Evolutionary conservation across 2,329 filamentous ascomycete species (phyloP), one percentile per base, ranked within the genome.

Genomic region (Cladophialophora yegresii): DNA sequence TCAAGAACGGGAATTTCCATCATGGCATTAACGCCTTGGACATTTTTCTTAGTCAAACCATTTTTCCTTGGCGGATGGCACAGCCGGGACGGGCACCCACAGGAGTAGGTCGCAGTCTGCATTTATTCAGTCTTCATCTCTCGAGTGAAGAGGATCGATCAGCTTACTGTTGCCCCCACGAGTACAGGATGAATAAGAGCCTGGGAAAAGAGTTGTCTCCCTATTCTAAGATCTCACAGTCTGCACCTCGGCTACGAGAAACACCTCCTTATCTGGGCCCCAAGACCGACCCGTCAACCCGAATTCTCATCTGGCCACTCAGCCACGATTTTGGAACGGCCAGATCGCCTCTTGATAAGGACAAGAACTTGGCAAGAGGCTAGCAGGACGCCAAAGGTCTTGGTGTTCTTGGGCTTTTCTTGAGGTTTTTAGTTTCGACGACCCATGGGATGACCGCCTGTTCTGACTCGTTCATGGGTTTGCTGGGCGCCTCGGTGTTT

Each of bases 401-500:
- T 61, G 58, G 58, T 45, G n/a, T n/a, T 61, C 58, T 61, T 61
- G 50, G 58, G 13, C 16, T 28, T 47, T 9, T 40, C 57, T 59
- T 59, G 57, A 47, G 53, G 55, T 63, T 57, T 45, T 58, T 54
- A 62, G 61, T 59, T 55, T 54, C 26, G 33, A 54, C 58, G 58
- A 61, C 58, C 50, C 50, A 45, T 50, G 49, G 36, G 4, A 16
- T 33, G 23, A 23, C 40, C 36, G 23, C 50, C 20, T 43, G 28
- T 30, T 60, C 57, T 60, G 43, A 60, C 36, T 56, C 49, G 58
- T 22, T 6, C 6, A 12, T 54, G 26, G 62, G 7, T 7, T 28
- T 43, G 49, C 61, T 61, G 54, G 64, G 58, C 60, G 61, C 45
- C 57, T 58, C 40, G 55, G 55, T 50, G 49, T 53, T 49, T 64